Evolutionary conservation across 2,329 filamentous ascomycete genomes (phyloP).

Genomic region (Aspergillus bombycis): DNA sequence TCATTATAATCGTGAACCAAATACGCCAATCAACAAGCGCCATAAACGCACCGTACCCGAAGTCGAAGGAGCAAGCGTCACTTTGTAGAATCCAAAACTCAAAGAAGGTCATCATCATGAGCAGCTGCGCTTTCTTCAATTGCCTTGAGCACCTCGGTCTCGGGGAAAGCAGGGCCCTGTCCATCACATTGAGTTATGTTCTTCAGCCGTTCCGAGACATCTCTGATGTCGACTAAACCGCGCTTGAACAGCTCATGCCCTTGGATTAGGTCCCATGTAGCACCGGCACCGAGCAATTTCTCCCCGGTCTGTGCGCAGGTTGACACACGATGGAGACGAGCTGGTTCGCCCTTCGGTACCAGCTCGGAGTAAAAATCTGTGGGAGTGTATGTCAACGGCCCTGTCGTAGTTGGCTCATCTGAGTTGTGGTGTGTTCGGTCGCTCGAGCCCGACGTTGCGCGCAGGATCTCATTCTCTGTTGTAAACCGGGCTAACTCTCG

Average conservation of each 20-base stretch:
- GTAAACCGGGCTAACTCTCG: constrained; percentile 79
- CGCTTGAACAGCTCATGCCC: constrained; percentile 74
- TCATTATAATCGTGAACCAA: not conserved
- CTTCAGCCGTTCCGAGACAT: constrained; percentile 79
- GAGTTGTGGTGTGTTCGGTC: constrained; percentile 42
- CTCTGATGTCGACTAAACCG: constrained; percentile 77
- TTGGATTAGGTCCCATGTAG: constrained; percentile 90
- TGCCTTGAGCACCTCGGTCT: constrained; percentile 70
- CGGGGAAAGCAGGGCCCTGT: constrained; percentile 84
- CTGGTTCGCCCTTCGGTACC: constrained; percentile 50
- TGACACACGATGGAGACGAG: constrained; percentile 68
- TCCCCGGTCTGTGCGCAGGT: constrained; percentile 67
- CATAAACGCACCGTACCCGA: not conserved
- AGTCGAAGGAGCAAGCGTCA: constrained; percentile 5
- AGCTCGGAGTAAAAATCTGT: constrained; percentile 71
- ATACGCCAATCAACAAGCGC: not conserved
- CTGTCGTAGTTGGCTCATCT: constrained; percentile 57
- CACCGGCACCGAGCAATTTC: constrained; percentile 71
- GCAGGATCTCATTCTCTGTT: constrained; percentile 91
- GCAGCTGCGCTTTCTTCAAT: constrained; percentile 78
- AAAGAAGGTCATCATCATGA: constrained; percentile 77
- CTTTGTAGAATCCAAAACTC: constrained; percentile 26
- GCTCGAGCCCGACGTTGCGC: constrained; percentile 66
- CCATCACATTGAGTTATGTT: constrained; percentile 78
- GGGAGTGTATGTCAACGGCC: constrained; percentile 71